These are phyloP conservation scores for Citrus cavaleriei DNA, from an alignment of 345 rosid species.

Conservation along the genomic window DNA sequence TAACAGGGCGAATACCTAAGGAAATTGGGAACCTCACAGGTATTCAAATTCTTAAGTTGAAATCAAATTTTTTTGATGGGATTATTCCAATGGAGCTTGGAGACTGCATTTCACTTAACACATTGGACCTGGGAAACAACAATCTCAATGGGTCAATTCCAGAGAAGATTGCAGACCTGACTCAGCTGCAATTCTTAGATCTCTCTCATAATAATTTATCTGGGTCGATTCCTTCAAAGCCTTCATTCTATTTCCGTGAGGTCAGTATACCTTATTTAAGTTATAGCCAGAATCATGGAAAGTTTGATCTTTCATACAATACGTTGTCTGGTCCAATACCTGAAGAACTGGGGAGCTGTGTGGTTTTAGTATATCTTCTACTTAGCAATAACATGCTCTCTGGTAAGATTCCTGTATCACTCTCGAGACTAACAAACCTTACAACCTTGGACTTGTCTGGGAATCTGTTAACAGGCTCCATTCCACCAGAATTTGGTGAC, in stretches of 20 bases:
- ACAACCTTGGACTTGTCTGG: too few relatives aligned
- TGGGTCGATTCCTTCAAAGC: too few relatives aligned
- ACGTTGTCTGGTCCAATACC: constrained; percentile 68
- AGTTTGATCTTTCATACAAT: constrained; percentile 65
- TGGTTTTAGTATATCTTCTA: constrained; percentile 61
- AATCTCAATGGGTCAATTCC: constrained; percentile 30
- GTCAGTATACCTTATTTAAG: constrained; percentile 49
- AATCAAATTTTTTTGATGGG: constrained; percentile 66
- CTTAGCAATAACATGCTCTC: constrained; percentile 65
- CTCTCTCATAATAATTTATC: constrained; percentile 61
- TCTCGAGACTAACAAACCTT: constrained; percentile 26
- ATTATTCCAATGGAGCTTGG: constrained; percentile 64
- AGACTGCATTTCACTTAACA: constrained; percentile 55
- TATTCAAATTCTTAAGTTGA: constrained; percentile 64
- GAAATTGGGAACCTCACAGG: constrained; percentile 61
- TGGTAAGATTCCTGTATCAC: constrained; percentile 64
- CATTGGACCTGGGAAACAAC: constrained; percentile 16
- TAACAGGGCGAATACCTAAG: constrained; percentile 56
- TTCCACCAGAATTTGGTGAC: too few relatives aligned
- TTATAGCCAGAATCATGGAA: constrained; percentile 82
- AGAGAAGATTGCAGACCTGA: constrained; percentile 43
- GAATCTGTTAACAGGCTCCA: too few relatives aligned
- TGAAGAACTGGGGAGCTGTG: constrained; percentile 38
- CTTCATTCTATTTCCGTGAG: constrained; percentile 34
- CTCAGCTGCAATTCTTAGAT: constrained; percentile 73